A percentile compares a stretch with the other conserved stretches of the same genome.
These are phyloP conservation scores for Heliosperma pusillum DNA, from an alignment of 148 eudicot species.

Conservation along the genomic window DNA sequence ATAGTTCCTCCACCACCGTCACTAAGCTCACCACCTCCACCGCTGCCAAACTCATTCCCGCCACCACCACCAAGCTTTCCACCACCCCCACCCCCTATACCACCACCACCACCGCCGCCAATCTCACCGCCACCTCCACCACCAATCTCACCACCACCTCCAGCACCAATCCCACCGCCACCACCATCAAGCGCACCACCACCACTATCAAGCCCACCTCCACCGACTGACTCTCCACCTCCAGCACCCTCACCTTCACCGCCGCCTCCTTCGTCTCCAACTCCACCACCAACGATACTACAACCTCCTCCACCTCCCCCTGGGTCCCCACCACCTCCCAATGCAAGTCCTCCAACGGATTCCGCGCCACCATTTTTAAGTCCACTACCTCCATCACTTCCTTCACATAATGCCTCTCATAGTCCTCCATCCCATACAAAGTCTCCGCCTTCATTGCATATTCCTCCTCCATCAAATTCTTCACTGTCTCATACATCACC, in stretches of 20 bases:
- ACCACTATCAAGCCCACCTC: slow-evolving; percentile 13
- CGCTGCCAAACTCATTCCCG: background rate
- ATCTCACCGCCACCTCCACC: slow-evolving; percentile 5
- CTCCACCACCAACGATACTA: background rate
- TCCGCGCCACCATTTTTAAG: slow-evolving; percentile 24
- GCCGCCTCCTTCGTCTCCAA: slow-evolving; percentile 11
- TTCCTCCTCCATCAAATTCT: slow-evolving; percentile 22
- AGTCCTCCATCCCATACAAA: slow-evolving; percentile 20
- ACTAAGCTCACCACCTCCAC: background rate
- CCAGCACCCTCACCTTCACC: slow-evolving; percentile 3
- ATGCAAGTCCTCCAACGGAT: slow-evolving; percentile 17
- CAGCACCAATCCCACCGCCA: slow-evolving; percentile 13
- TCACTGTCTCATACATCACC: slow-evolving; percentile 29
- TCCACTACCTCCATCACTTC: slow-evolving; percentile 14
- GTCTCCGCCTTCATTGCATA: slow-evolving; percentile 25
- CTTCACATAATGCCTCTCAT: slow-evolving; percentile 25
- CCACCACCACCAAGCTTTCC: slow-evolving; percentile 1
- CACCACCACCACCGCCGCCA: slow-evolving; percentile 1
- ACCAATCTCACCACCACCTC: slow-evolving; percentile 16
- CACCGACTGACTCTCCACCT: slow-evolving; percentile 16
- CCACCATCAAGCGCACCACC: slow-evolving; percentile 28
- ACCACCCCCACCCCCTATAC: background rate
- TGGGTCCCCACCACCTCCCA: slow-evolving; percentile 20
- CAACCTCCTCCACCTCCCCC: slow-evolving; percentile 7
- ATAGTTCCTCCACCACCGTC: slow-evolving; percentile 19